A percentile compares a stretch with the other conserved stretches of the same genome.
Conservation (phyloP, 352 stramenopile species). For the Globisporangium cystogenes region DNA sequence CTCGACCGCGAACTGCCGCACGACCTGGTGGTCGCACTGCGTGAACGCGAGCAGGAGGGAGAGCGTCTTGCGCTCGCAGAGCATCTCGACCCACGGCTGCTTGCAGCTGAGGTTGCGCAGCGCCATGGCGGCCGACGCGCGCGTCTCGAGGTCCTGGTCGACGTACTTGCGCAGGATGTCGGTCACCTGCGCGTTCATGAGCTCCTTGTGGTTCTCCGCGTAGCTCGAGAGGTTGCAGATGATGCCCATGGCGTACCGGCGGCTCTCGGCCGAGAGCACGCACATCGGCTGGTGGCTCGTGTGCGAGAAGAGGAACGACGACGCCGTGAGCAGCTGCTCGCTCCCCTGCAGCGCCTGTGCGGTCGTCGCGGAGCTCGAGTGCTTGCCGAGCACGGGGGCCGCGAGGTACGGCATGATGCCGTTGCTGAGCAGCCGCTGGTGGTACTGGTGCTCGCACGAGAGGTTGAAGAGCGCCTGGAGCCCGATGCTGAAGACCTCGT, state of each 20-base stretch:
- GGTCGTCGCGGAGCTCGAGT: slow-evolving; percentile 1
- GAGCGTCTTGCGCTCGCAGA: slow-evolving; percentile 69
- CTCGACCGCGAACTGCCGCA: slow-evolving; percentile 60
- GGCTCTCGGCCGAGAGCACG: slow-evolving; percentile 33
- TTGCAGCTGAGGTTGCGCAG: slow-evolving; percentile 68
- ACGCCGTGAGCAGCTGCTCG: slow-evolving; percentile 7
- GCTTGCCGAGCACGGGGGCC: slow-evolving; percentile 31
- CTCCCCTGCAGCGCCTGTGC: background rate
- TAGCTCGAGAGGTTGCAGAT: slow-evolving; percentile 74
- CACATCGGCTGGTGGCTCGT: slow-evolving; percentile 2
- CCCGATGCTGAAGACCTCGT: slow-evolving; percentile 65
- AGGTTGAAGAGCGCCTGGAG: slow-evolving; percentile 76
- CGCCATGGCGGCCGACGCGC: slow-evolving; percentile 63
- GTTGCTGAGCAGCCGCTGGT: slow-evolving; percentile 64
- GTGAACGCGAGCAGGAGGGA: slow-evolving; percentile 54
- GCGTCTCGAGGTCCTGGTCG: slow-evolving; percentile 61
- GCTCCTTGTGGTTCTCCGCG: slow-evolving; percentile 75
- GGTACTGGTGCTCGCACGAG: slow-evolving; percentile 61
- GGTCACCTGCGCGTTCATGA: slow-evolving; percentile 67
- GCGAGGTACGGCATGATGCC: slow-evolving; percentile 68
- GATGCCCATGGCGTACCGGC: slow-evolving; percentile 54
- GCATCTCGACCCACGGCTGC: slow-evolving; percentile 74
- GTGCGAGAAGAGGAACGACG: slow-evolving; percentile 11
- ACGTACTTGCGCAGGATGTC: slow-evolving; percentile 70
- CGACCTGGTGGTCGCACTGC: slow-evolving; percentile 40